These are phyloP conservation scores for Amanita polypyramis DNA, from an alignment of 768 basidiomycete genomes.

Conservation along the genomic window DNA sequence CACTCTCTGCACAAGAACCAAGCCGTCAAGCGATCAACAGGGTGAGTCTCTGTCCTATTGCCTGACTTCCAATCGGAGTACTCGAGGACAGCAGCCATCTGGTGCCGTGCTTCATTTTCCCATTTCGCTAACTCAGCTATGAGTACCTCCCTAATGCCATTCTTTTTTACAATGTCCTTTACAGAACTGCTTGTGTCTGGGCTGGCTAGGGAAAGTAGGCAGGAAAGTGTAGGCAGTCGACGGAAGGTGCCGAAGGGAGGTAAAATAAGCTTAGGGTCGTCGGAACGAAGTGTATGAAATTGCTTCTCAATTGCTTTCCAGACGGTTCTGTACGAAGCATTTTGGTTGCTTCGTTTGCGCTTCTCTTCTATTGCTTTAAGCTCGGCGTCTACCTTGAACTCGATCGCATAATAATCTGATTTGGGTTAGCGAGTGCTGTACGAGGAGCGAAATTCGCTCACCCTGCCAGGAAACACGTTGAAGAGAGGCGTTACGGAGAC, in stretches of 20 bases:
- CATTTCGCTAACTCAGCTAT: not conserved
- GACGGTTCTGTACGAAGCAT: not conserved
- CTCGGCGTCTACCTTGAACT: not conserved
- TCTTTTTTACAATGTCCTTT: not conserved
- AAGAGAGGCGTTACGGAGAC: not conserved
- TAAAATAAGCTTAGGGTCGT: not conserved
- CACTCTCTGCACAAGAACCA: slow-evolving; percentile 4
- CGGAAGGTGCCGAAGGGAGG: slow-evolving; percentile 4
- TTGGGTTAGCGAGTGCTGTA: not conserved
- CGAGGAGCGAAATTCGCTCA: not conserved
- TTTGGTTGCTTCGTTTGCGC: not conserved
- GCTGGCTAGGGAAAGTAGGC: not conserved
- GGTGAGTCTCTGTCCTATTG: not conserved
- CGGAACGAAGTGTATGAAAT: not conserved
- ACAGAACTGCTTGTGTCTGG: slow-evolving; percentile 1
- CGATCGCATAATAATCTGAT: not conserved
- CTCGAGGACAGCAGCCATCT: slow-evolving; percentile 1
- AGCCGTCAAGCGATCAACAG: not conserved
- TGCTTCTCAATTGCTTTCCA: not conserved
- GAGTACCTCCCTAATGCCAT: not conserved
- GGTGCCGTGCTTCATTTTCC: slow-evolving; percentile 1
- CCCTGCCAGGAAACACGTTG: not conserved
- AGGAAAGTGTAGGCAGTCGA: not conserved
- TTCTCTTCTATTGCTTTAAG: not conserved
- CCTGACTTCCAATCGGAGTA: not conserved